Evolutionary conservation across 179 eudicot genomes (phyloP), one percentile per base, ranked within the genome.

Genomic region (Vitellaria paradoxa): DNA sequence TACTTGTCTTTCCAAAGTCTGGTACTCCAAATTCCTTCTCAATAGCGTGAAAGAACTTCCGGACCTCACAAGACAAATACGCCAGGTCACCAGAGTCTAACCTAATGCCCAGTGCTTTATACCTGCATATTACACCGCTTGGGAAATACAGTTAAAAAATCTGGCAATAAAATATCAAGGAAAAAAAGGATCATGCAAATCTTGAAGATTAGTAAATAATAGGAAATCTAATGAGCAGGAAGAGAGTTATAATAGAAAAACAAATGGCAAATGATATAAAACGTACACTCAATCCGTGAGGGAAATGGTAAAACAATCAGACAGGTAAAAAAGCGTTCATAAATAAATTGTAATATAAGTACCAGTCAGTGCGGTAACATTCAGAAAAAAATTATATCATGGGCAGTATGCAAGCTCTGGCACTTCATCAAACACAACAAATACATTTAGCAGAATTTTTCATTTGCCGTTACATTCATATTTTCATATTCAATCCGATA

Each of bases 1-100:
- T 90, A 81, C 73, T 76, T 84, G 80, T 92, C 87, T 87, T 91
- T 66, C 97, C 97, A 77, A 94, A 94, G 78, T 72, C 82, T 50
- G 86, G 85, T 45, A 92, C 86, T 40, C 84, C 83, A 80, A 94
- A 94, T 70, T 90, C 97, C 83, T 88, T 85, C 87, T 92, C 97
- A 78, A 92, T 84, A 15, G 83, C 78, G 78, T 74, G 77, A 75
- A 94, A 94, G 79, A 91, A 89, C 55, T 89, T 94, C 63, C 98
- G 93, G 50, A 93, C 82, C 84, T 94, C 91, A 81, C 88, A 87
- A 62, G 98, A 94, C 77, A 91, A 81, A 84, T 94, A 94, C 24
- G 98, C 96, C 64, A 94, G 90, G 83, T 94, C 98, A 82, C 98
- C 98, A 72, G 98, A 94, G 87, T 94, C 98, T 83, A 94, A 82